phyloP scores from a whole-genome alignment of 129 eudicot species.

The Smallanthus sonchifolius region DNA sequence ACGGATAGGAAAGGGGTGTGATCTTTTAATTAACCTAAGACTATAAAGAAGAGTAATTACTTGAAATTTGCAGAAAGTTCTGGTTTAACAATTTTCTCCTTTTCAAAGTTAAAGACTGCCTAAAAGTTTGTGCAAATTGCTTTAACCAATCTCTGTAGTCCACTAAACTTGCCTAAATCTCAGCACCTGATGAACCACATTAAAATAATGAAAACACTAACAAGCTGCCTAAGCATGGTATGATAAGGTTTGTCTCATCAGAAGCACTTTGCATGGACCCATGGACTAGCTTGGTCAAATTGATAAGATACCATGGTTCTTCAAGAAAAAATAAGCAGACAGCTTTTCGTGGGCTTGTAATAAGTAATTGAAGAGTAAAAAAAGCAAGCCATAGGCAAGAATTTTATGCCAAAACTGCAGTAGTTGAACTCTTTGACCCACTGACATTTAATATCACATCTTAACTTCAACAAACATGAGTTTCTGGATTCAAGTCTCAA shows the following conservation, averaged over 20 bases:
- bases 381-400: neutral
- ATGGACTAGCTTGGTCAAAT: slow-evolving; percentile 1
- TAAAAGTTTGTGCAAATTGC: neutral
- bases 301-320: neutral
- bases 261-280: neutral
- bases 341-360: slow-evolving; percentile 1
- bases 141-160: neutral
- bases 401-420: neutral
- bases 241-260: neutral
- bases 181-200: neutral
- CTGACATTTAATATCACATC: neutral
- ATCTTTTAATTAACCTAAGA: neutral
- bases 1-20: neutral
- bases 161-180: neutral
- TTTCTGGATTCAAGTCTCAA: slow-evolving; percentile 4
- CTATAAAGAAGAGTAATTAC: neutral
- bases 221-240: neutral
- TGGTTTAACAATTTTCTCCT: neutral
- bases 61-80: neutral
- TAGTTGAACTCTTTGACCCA: neutral
- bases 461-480: slow-evolving; percentile 7
- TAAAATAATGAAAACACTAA: slow-evolving; percentile 7
- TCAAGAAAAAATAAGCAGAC: neutral
- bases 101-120: neutral
- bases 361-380: neutral